A percentile compares a stretch with the other conserved stretches of the same genome.
These are phyloP conservation scores for Sporothrix mexicana DNA, from an alignment of 2,329 filamentous ascomycete species.

Conservation along the genomic window DNA sequence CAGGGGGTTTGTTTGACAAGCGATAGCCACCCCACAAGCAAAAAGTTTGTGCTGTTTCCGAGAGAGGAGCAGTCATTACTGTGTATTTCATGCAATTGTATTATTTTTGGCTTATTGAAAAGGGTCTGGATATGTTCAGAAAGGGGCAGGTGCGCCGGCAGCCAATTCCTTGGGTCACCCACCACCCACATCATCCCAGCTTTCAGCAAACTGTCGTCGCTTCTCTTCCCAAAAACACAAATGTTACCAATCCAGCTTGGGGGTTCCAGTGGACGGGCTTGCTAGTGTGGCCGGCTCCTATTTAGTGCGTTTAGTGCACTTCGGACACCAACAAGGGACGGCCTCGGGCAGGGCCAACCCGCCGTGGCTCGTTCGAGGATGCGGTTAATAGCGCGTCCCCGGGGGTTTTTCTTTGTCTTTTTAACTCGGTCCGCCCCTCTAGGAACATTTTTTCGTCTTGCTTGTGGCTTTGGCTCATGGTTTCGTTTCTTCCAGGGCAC, in stretches of 20 bases:
- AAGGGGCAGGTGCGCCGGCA: constrained; percentile 10
- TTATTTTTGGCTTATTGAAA: constrained; percentile 4
- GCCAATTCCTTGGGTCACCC: constrained; percentile 19
- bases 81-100: background rate
- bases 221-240: background rate
- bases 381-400: constrained; percentile 26
- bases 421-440: background rate
- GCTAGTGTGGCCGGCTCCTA: constrained; percentile 14
- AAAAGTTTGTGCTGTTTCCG: background rate
- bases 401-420: constrained; percentile 10
- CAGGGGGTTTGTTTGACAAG: constrained; percentile 3
- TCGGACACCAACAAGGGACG: constrained; percentile 22
- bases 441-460: background rate
- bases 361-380: constrained; percentile 8
- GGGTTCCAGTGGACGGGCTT: background rate
- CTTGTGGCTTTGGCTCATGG: background rate
- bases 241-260: background rate
- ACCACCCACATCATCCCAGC: constrained; percentile 16
- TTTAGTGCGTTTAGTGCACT: constrained; percentile 22
- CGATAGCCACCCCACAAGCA: constrained; percentile 24
- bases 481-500: background rate
- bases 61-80: background rate
- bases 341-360: constrained; percentile 33
- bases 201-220: background rate
- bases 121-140: background rate